Evolutionary conservation across 495 filamentous ascomycete genomes (phyloP).

Genomic region (Halenospora varia): DNA sequence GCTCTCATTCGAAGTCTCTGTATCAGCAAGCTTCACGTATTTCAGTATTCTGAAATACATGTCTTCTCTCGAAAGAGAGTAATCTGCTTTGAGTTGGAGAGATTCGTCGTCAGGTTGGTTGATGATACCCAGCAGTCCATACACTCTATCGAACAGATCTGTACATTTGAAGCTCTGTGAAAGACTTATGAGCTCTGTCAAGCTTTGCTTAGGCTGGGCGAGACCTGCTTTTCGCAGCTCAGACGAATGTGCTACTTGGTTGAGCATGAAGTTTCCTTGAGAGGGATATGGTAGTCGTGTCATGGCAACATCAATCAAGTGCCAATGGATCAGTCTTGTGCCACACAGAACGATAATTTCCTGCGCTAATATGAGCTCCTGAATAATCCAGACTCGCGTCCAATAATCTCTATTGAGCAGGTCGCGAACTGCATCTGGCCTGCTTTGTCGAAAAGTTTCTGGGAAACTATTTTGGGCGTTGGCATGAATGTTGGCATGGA

Average conservation of each 20-base stretch:
- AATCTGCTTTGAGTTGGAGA: background rate
- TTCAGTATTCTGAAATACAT: background rate
- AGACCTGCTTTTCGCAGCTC: background rate
- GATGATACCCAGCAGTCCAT: background rate
- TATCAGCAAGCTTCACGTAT: background rate
- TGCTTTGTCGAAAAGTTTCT: background rate
- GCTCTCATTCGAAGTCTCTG: background rate
- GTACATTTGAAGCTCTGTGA: background rate
- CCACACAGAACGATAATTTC: background rate
- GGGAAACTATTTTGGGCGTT: no score
- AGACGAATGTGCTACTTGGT: background rate
- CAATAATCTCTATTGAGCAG: background rate
- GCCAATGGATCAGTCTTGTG: background rate
- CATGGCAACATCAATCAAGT: background rate
- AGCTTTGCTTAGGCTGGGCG: no score
- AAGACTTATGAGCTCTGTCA: background rate
- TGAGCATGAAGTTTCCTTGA: background rate
- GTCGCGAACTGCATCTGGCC: background rate
- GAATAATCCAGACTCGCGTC: background rate
- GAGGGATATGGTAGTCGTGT: background rate
- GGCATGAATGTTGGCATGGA: background rate
- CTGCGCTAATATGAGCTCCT: background rate
- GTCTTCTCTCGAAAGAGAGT: background rate
- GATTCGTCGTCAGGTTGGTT: background rate
- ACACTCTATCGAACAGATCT: background rate